These are phyloP conservation scores for Solanum appendiculatum DNA, from an alignment of 257 asterid species.

Conservation along the genomic window DNA sequence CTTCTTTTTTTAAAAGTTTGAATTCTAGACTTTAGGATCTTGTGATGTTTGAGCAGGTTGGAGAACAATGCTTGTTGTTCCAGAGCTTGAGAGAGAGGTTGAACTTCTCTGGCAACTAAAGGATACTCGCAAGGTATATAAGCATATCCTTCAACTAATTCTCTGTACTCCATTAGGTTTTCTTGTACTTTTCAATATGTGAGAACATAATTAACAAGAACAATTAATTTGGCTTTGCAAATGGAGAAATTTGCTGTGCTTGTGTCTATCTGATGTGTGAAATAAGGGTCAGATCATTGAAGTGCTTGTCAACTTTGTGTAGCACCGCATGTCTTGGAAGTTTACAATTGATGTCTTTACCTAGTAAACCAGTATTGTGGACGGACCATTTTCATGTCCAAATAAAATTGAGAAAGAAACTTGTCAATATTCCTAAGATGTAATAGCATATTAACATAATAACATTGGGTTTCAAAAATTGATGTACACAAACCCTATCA, in stretches of 20 bases:
- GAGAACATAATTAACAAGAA: background rate
- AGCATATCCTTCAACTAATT: background rate
- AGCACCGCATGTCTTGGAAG: background rate
- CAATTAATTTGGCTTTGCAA: background rate
- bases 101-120: slow-evolving; percentile 65
- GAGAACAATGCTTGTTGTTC: slow-evolving; percentile 99
- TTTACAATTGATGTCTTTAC: background rate
- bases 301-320: background rate
- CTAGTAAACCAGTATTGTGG: background rate
- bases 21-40: slow-evolving; percentile 6
- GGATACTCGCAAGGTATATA: slow-evolving; percentile 71
- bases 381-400: background rate
- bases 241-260: background rate
- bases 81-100: slow-evolving; percentile 96
- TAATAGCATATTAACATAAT: background rate
- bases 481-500: background rate
- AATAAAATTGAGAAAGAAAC: background rate
- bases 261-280: background rate
- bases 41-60: slow-evolving; percentile 51
- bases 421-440: background rate
- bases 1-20: background rate
- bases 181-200: background rate
- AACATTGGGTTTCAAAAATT: background rate
- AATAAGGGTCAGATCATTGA: background rate
- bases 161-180: background rate